Evolutionary conservation across 441 rosid genomes (phyloP), one percentile per base, ranked within the genome.

Genomic region (Populus hybrid): DNA sequence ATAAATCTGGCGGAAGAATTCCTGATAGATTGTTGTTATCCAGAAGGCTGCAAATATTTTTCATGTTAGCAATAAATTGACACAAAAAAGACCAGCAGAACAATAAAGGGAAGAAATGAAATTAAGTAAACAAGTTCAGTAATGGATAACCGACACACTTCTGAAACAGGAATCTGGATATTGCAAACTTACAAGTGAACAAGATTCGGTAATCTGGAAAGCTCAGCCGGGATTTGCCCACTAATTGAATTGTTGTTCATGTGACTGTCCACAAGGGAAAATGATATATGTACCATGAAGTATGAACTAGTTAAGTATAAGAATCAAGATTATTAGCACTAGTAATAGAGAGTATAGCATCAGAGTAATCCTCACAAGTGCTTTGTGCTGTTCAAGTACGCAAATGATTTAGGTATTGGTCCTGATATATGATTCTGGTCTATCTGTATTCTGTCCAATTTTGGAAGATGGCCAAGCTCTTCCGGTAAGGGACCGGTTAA

Each of bases 181-280:
- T 9, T 61, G 72, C 72, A 68, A 73, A 89, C 99, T 94, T 91
- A 96, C 99, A 96, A 81, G 93, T 96, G 99, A 87, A 94, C 86
- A 80, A 96, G 95, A 69, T 40, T 83, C 0, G 98, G 95, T 75
- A 96, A 79, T 83, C 86, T 89, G 74, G 97, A 90, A 64, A 96
- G 86, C 82, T 94, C 98, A 5, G 90, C 86, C 1, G 99, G 99
- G 78, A 96, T 92, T 85, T 87, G 93, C 40, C 99, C 99, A 59
- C 97, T 94, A 40, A 96, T 88, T 66, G 98, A 96, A 84, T 96
- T 96, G 87, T 96, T 96, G 83, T 96, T 96, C 98, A 96, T 90
- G 88, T 96, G 99, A 89, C 99, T 95, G 90, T 77, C 80, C 79
- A 84, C 78, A 85, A 74, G 78, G 80, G 65, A 56, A 77, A 81